Evolutionary conservation across 345 rosid species (phyloP).

Genomic region (Eucalyptus rudis): DNA sequence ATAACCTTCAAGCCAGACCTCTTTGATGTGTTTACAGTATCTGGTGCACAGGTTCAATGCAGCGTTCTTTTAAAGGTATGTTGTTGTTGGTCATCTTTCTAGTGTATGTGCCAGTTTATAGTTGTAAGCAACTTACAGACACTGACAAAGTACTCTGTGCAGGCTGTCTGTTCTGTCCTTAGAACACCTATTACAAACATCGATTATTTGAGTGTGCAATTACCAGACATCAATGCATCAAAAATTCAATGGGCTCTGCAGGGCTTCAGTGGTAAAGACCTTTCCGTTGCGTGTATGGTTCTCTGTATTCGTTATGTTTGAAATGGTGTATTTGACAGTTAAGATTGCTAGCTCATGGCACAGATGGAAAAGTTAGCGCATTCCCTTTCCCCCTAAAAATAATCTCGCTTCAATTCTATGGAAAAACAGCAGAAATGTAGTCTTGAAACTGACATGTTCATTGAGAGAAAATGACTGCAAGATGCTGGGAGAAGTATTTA

Average conservation of each 20-base stretch:
- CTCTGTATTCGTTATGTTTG: background rate
- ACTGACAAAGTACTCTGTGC: background rate
- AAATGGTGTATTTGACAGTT: background rate
- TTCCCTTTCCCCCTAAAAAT: background rate
- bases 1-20: slow-evolving; percentile 47
- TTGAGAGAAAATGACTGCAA: background rate
- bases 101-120: background rate
- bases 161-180: slow-evolving; percentile 81
- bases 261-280: slow-evolving; percentile 49
- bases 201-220: slow-evolving; percentile 54
- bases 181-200: slow-evolving; percentile 60
- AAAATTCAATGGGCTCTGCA: slow-evolving; percentile 72
- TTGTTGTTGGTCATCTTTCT: background rate
- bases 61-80: slow-evolving; percentile 65
- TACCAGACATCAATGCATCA: slow-evolving; percentile 64
- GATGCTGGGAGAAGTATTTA: background rate
- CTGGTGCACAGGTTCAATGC: slow-evolving; percentile 43
- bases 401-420: background rate
- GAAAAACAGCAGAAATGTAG: background rate
- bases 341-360: background rate
- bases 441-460: background rate
- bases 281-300: fast-evolving
- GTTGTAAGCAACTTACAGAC: background rate
- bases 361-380: background rate
- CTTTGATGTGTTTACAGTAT: slow-evolving; percentile 44